Evolutionary conservation across 768 basidiomycete genomes (phyloP), one percentile per base, ranked within the genome.

Genomic region (Piloderma croceum): DNA sequence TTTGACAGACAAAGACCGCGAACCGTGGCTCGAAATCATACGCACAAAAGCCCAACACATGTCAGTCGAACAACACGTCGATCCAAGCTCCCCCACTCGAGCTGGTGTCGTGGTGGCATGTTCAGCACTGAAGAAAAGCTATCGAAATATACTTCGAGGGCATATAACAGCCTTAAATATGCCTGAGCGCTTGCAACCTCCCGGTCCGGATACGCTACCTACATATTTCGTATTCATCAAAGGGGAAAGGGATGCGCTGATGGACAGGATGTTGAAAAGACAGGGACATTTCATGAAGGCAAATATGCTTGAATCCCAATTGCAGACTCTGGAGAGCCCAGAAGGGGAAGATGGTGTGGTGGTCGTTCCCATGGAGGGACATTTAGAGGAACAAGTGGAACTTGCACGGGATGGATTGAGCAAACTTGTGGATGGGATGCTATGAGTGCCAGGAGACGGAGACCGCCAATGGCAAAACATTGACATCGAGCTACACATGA

Each of bases 141-240:
- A 97, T 58, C 81, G 94, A 5, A 81, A 86, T 44, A 74, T 91
- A 34, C 61, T 97, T 42, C 73, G 93, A 7, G 91, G 88, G 9
- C 62, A 48, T 33, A 27, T 45, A 24, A 41, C 53, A 27, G 47
- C 45, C 20, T 29, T 39, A 48, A 22, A 46, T 56, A 44, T 56
- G 15, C 27, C 52, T 17, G 47, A 46, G 36, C 47, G 53, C 34
- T 49, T 57, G 31, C 48, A 63, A 18, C 54, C 64, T 5, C 54
- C 61, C 5, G 38, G 47, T 24, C 56, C 40, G 57, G 47, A 15
- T 9, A 45, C 46, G 20, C 60, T 83, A 41, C 62, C 67, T 44
- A 90, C 90, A 6, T 83, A 71, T 55, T 93, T 97, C 53, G 81
- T 94, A 42, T 93, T 81, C 57, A 77, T 90, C 47, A 65, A 81